These are phyloP conservation scores for Aureobasidium musti DNA, from an alignment of 2,329 filamentous ascomycete species.

Conservation along the genomic window DNA sequence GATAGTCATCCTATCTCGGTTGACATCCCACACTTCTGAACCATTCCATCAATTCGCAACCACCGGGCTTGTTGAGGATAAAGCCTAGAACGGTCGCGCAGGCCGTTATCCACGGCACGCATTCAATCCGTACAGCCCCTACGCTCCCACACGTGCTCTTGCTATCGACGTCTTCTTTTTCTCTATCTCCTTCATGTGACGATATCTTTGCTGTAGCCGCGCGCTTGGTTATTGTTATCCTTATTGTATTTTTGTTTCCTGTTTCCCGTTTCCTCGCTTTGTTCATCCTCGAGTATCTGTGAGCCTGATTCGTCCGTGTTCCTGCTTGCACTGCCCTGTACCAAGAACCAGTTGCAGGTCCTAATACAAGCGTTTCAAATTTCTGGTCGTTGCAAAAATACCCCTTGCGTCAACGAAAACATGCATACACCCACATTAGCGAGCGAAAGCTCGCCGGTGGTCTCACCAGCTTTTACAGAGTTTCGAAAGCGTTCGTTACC, in stretches of 20 bases:
- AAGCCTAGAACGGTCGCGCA: background rate
- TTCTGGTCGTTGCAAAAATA: slow-evolving; percentile 4
- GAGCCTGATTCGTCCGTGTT: background rate
- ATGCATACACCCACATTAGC: slow-evolving; percentile 5
- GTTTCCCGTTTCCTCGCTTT: background rate
- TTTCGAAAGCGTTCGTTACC: slow-evolving; percentile 28
- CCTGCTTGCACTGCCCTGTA: background rate
- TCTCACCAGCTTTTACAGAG: slow-evolving; percentile 5
- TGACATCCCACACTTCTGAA: no score
- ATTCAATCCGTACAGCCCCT: background rate
- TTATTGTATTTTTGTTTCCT: background rate
- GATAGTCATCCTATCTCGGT: no score
- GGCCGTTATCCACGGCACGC: background rate
- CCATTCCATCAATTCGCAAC: background rate
- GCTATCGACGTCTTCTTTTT: background rate
- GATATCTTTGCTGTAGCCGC: background rate
- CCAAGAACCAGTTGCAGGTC: background rate
- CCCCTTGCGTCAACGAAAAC: background rate
- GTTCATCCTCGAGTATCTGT: background rate
- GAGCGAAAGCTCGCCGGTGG: background rate
- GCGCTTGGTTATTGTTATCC: background rate
- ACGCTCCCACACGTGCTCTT: background rate
- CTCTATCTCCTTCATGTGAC: background rate
- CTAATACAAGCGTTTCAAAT: slow-evolving; percentile 7
- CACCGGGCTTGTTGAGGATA: background rate